phyloP scores from a whole-genome alignment of 78 protist genomes.

The Chrysochromulina parva region DNA sequence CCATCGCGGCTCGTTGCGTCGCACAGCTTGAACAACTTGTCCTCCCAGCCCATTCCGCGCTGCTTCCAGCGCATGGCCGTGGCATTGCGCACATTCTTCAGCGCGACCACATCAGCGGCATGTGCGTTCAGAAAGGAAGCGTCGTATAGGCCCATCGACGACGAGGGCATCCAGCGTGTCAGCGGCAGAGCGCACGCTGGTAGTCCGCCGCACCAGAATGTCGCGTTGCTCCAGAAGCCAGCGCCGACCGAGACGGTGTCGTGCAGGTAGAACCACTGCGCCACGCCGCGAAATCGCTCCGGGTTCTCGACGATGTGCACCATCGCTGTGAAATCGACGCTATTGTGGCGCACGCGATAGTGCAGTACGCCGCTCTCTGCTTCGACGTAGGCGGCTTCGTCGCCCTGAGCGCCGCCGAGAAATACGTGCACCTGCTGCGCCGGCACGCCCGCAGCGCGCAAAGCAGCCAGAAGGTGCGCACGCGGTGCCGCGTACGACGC shows the following conservation, averaged over 20 bases:
- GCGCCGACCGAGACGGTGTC: neutral
- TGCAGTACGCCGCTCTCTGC: neutral
- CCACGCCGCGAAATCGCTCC: neutral
- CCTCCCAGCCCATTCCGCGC: neutral
- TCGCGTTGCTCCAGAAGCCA: neutral
- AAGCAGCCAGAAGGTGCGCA: too few species aligned
- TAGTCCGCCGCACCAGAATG: neutral
- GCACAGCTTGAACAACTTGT: constrained; percentile 3
- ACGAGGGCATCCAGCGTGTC: neutral
- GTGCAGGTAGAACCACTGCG: constrained; percentile 12
- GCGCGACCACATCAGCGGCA: neutral
- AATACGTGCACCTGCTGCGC: neutral
- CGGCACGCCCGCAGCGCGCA: too few species aligned
- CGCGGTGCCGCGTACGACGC: too few species aligned
- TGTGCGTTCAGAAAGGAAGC: neutral
- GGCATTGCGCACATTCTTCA: neutral
- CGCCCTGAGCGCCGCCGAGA: neutral
- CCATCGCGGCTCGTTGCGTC: neutral
- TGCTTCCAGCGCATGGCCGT: neutral
- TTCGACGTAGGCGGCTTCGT: neutral
- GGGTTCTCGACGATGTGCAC: neutral
- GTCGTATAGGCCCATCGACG: neutral
- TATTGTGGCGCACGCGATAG: neutral
- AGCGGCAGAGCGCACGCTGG: neutral
- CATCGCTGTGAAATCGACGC: neutral